A percentile compares a stretch with the other conserved stretches of the same genome.
Conservation (phyloP, 495 filamentous ascomycete species). For the Neurospora sp. region DNA sequence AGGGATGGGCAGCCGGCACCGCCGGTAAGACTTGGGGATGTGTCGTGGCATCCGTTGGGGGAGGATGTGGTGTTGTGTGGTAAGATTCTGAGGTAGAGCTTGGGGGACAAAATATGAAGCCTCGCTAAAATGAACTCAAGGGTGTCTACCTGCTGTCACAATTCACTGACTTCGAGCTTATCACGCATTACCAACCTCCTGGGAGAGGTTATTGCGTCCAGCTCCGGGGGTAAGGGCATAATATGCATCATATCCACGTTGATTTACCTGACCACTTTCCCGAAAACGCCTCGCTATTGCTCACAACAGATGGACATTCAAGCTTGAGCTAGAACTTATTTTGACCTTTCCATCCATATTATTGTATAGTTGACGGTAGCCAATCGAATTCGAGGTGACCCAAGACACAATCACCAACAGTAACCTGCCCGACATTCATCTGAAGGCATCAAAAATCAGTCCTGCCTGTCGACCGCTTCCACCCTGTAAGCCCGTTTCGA, state of each 20-base stretch:
- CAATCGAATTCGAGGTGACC: neutral
- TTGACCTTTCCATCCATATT: neutral
- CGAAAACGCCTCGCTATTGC: neutral
- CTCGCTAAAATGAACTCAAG: neutral
- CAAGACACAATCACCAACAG: neutral
- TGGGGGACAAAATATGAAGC: neutral
- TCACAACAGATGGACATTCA: neutral
- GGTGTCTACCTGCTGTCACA: neutral
- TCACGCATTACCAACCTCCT: neutral
- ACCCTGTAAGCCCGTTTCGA: neutral
- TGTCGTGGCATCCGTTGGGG: slow-evolving; percentile 64
- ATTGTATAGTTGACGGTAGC: neutral
- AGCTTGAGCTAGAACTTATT: neutral
- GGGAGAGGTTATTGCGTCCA: neutral
- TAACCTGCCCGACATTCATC: neutral
- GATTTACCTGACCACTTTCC: neutral
- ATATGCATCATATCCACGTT: neutral
- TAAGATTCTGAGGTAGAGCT: slow-evolving; percentile 23
- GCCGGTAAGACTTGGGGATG: slow-evolving; percentile 52
- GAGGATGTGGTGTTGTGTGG: slow-evolving; percentile 75
- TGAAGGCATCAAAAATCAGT: neutral
- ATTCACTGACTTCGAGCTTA: neutral
- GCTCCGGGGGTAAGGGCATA: neutral
- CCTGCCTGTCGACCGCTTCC: neutral
- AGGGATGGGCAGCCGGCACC: slow-evolving; percentile 41